Conservation (phyloP, 1,284 basidiomycete genomes). For the Blastosporella zonata region DNA sequence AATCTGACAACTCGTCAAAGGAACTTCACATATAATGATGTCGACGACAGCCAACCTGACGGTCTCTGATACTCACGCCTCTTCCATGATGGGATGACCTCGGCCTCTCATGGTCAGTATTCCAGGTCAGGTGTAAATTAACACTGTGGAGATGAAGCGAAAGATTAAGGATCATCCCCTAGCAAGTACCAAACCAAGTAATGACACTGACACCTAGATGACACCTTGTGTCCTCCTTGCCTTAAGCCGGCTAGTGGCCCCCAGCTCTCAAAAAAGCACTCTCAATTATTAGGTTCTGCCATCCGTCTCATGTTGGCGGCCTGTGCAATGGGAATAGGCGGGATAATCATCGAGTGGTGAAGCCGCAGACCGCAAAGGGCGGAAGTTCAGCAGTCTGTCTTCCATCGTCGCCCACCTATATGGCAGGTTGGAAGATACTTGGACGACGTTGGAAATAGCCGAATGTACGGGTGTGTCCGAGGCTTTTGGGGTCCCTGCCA, state of each 20-base stretch:
- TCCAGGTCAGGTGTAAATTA: background rate
- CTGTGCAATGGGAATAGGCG: too few species aligned
- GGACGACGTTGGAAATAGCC: constrained; percentile 4
- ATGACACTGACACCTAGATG: too few species aligned
- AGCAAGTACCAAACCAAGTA: too few species aligned
- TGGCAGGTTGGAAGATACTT: too few species aligned
- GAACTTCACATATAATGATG: background rate
- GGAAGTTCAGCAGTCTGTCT: too few species aligned
- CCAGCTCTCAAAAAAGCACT: background rate
- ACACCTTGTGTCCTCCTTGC: background rate
- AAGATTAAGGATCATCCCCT: background rate
- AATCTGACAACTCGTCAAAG: constrained; percentile 3
- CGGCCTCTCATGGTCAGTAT: background rate
- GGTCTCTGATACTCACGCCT: background rate
- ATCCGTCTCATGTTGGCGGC: background rate
- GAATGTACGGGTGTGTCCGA: background rate
- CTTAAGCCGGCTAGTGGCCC: background rate
- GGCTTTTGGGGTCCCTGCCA: constrained; percentile 4
- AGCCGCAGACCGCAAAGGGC: too few species aligned
- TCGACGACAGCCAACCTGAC: background rate
- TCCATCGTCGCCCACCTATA: too few species aligned
- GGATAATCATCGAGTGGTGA: too few species aligned
- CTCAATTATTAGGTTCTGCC: background rate
- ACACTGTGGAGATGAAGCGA: constrained; percentile 4
- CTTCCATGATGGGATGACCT: constrained; percentile 14